Evolutionary conservation across 768 basidiomycete genomes (phyloP).

Genomic region (Serendipita sp.): DNA sequence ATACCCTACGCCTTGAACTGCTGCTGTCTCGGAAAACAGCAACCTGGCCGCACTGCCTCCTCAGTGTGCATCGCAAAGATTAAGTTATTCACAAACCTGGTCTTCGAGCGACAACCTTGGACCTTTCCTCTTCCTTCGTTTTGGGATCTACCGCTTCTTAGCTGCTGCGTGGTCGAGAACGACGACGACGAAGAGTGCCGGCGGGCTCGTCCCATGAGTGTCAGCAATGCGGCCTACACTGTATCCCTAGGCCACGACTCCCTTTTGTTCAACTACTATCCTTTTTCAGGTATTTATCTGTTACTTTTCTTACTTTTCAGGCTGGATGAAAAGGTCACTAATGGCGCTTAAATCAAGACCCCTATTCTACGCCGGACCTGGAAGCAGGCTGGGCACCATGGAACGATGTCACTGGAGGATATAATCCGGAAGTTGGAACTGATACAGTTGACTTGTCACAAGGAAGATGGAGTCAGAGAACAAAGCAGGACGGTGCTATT

Average conservation of each 20-base stretch:
- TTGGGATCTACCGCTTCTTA: not conserved
- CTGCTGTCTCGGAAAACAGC: too few species aligned
- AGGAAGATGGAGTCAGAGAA: not conserved
- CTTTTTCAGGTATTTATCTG: not conserved
- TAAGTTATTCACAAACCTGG: too few species aligned
- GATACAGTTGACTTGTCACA: not conserved
- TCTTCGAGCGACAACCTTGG: not conserved
- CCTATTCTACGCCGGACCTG: conserved; percentile 23
- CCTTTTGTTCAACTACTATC: not conserved
- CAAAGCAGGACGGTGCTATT: not conserved
- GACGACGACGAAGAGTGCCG: not conserved
- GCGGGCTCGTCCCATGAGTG: not conserved
- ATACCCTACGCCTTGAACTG: too few species aligned
- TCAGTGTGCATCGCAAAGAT: too few species aligned
- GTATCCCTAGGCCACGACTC: not conserved
- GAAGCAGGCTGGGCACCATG: conserved; percentile 50
- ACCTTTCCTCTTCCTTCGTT: not conserved
- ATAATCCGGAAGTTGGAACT: not conserved
- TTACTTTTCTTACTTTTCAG: not conserved
- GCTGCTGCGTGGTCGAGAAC: not conserved
- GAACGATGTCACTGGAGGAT: not conserved
- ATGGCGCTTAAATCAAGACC: not conserved
- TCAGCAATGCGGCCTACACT: not conserved
- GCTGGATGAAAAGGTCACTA: too few species aligned
- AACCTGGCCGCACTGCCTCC: too few species aligned